Conservation (phyloP, 2,329 filamentous ascomycete genomes). For the Aspergillus ochraceus region DNA sequence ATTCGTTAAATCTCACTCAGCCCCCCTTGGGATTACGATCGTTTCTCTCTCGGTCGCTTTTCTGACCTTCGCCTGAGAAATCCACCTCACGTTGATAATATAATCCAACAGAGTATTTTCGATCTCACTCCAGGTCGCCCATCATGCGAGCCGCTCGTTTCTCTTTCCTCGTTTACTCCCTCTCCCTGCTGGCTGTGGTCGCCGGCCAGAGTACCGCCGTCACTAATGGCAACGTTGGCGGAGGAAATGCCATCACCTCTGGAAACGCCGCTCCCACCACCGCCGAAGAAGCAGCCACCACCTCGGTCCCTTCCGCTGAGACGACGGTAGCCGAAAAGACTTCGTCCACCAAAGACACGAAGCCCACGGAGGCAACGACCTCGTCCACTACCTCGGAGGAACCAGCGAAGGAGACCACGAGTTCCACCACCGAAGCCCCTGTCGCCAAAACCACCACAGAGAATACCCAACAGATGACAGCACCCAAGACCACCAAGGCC, state of each 20-base stretch:
- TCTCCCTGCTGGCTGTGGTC: constrained; percentile 32
- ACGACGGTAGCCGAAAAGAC: constrained; percentile 8
- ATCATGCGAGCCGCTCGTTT: constrained; percentile 34
- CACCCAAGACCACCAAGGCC: not conserved
- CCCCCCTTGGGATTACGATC: constrained; percentile 8
- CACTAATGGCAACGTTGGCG: constrained; percentile 13
- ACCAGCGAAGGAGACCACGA: not conserved
- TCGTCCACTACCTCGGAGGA: constrained; percentile 1
- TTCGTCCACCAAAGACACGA: constrained; percentile 4
- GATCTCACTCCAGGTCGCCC: constrained; percentile 8
- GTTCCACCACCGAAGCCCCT: constrained; percentile 15
- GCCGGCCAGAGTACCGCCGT: constrained; percentile 29
- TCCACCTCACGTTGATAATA: no score
- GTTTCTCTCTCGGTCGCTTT: not conserved
- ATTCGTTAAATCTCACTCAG: constrained; percentile 16
- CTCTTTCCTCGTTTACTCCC: constrained; percentile 33
- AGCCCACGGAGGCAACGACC: not conserved
- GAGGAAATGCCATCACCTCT: constrained; percentile 14
- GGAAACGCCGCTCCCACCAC: constrained; percentile 14
- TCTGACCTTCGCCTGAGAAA: constrained; percentile 2
- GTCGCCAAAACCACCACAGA: constrained; percentile 14
- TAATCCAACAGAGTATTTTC: not conserved
- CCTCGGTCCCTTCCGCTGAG: constrained; percentile 18
- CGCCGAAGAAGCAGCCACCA: constrained; percentile 16
- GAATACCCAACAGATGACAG: not conserved